Percentiles rank a stretch among this genome's conserved stretches.
Conservation (phyloP, 2,329 filamentous ascomycete species). For the Rutstroemia sp. region DNA sequence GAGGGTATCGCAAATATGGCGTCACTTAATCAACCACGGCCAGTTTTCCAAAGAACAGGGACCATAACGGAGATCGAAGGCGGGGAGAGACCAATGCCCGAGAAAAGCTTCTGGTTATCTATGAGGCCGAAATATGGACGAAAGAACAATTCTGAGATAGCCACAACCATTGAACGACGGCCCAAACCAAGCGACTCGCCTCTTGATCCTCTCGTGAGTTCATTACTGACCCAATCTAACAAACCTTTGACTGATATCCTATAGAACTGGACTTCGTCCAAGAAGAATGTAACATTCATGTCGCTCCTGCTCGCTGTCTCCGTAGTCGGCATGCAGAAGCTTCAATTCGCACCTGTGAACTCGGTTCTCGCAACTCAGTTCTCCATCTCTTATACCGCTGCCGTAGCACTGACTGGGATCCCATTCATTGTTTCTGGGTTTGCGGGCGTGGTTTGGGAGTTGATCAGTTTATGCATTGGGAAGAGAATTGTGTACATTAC, state of each 20-base stretch:
- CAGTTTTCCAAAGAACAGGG: neutral
- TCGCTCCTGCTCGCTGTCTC: conserved; percentile 41
- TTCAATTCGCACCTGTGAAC: conserved; percentile 43
- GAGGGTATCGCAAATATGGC: neutral
- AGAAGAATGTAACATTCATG: conserved; percentile 43
- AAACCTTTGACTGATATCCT: neutral
- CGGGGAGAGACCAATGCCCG: neutral
- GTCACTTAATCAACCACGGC: neutral
- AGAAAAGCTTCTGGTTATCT: neutral
- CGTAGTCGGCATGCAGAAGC: conserved; percentile 45
- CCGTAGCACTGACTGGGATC: conserved; percentile 43
- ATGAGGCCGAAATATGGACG: neutral
- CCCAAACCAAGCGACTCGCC: too few species aligned
- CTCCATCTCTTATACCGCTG: conserved; percentile 39
- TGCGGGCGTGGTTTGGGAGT: conserved; percentile 36
- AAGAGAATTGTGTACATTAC: conserved; percentile 47
- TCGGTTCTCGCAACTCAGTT: conserved; percentile 37
- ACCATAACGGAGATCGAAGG: neutral
- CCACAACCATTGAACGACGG: too few species aligned
- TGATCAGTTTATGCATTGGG: conserved; percentile 40
- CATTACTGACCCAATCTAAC: too few species aligned
- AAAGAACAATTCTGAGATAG: neutral
- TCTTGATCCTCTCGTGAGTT: neutral
- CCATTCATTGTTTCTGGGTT: conserved; percentile 44
- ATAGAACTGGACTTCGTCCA: conserved; percentile 50